Percentiles rank a stretch among this genome's conserved stretches.
Conservation (phyloP, 371 early-diverging fungal species). For the Fennellomyces sp. region DNA sequence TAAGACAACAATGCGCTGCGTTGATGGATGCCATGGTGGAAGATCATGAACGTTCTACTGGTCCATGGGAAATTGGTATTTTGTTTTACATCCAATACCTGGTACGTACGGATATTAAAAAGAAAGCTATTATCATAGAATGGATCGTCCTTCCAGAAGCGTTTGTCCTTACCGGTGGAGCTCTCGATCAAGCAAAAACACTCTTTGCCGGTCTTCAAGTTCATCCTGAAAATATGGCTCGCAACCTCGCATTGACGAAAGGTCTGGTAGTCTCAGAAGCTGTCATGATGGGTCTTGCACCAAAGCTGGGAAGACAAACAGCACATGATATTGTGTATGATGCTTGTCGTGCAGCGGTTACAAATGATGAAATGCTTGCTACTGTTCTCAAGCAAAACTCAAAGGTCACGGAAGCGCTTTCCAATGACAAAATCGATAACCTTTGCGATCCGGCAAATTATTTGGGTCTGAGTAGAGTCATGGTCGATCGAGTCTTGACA, state of each 20-base stretch:
- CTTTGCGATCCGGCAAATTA: slow-evolving; percentile 20
- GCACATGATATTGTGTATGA: slow-evolving; percentile 26
- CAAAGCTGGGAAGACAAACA: slow-evolving; percentile 16
- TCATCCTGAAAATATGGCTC: slow-evolving; percentile 15
- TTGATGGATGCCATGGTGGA: slow-evolving; percentile 24
- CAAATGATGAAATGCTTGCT: slow-evolving; percentile 14
- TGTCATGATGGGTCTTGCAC: slow-evolving; percentile 23
- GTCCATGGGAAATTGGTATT: slow-evolving; percentile 27
- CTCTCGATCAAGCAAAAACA: slow-evolving; percentile 11
- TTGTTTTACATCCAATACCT: neutral
- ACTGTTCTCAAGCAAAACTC: slow-evolving; percentile 9
- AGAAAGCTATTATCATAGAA: too few relatives aligned
- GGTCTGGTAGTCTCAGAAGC: slow-evolving; percentile 23
- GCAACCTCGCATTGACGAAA: slow-evolving; percentile 18
- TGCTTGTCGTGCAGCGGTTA: slow-evolving; percentile 14
- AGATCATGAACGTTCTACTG: slow-evolving; percentile 24
- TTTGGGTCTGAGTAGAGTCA: slow-evolving; percentile 14
- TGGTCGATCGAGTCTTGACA: slow-evolving; percentile 18
- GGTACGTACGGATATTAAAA: too few relatives aligned
- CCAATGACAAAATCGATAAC: slow-evolving; percentile 4
- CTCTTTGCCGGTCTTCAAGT: slow-evolving; percentile 21
- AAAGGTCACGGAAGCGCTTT: neutral
- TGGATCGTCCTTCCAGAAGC: slow-evolving; percentile 26
- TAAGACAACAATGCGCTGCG: slow-evolving; percentile 21
- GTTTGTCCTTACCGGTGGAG: slow-evolving; percentile 21